phyloP scores from a whole-genome alignment of 2,329 filamentous ascomycete genomes.

The Botrytis elliptica region DNA sequence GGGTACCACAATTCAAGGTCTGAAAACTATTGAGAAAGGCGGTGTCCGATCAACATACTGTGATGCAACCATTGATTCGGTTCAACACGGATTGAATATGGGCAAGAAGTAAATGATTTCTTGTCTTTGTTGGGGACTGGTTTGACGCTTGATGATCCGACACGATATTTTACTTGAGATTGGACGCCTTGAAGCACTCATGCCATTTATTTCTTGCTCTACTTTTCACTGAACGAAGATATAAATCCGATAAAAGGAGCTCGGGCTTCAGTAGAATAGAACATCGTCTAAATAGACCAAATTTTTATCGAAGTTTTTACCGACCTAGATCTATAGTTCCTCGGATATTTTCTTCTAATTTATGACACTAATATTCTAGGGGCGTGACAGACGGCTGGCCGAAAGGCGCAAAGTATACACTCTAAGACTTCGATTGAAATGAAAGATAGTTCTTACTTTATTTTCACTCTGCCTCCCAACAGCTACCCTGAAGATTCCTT shows the following conservation, averaged over 20 bases:
- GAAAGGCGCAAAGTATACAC: neutral
- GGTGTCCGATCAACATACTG: conserved; percentile 19
- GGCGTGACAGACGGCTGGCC: neutral
- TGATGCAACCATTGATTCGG: conserved; percentile 18
- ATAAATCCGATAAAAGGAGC: neutral
- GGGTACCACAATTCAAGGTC: conserved; percentile 20
- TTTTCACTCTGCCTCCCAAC: neutral
- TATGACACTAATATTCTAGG: neutral
- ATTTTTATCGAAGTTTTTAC: neutral
- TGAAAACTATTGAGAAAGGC: conserved; percentile 20
- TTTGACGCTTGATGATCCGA: neutral
- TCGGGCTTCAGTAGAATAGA: conserved; percentile 1
- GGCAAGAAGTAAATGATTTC: neutral
- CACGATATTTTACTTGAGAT: neutral
- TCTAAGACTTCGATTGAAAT: neutral
- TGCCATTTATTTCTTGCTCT: neutral
- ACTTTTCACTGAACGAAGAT: neutral
- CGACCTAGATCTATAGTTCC: neutral
- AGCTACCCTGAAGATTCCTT: neutral
- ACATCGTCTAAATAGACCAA: neutral
- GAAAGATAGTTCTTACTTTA: neutral
- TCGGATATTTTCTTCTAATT: neutral
- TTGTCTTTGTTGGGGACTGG: neutral
- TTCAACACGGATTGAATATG: conserved; percentile 19
- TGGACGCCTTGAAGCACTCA: neutral